Base-by-base conservation (phyloP, 108 stramenopile genomes). In the Craspedostauros australis region DNA sequence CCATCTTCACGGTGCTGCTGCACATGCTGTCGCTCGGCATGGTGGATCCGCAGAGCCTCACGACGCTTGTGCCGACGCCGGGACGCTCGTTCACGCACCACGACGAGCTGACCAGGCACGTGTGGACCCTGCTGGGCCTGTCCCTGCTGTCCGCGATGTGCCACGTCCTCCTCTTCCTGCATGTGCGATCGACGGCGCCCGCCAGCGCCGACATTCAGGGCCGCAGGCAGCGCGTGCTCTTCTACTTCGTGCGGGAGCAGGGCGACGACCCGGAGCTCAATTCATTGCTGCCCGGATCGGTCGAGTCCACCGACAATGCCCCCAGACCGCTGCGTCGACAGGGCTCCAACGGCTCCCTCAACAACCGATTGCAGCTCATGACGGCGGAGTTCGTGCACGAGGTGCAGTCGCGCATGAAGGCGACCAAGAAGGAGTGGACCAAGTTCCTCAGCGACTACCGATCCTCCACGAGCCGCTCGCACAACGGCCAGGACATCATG, bases 181-280 rank as follows among this genome's bases (percentile, higher is more conserved):
- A 91, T 62, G 85, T 91, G 0, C 68, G 83, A 49, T 80, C 77
- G 7, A 82, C 85, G 28, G 89, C 80, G 16, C 88, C 88, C 12
- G 11, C 58, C 45, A 43, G 54, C 31, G 66, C 66, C 6, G 66
- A 60, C 26, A 12, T 66, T 3, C 55, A 15, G 43, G 46, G 47
- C 4, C 30, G 43, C 36, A 55, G 70, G 11, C 60, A 62, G 9
- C 62, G 60, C 27, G 50, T 65, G 2, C 24, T 62, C n/a, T 62
- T 57, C 31, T 66, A 56, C 21, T 66, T 52, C 25, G 53, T 44
- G 21, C 53, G 50, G 45, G 48, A 55, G 16, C 39, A 60, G 36
- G 46, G 50, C 12, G 19, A 16, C 39, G 21, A 32, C 5, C 0
- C 45, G 11, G 27, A 20, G 21, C 0, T 15, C 24, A 46, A 21